phyloP scores from a whole-genome alignment of 2,329 filamentous ascomycete species.

The Sporothrix curviconia region DNA sequence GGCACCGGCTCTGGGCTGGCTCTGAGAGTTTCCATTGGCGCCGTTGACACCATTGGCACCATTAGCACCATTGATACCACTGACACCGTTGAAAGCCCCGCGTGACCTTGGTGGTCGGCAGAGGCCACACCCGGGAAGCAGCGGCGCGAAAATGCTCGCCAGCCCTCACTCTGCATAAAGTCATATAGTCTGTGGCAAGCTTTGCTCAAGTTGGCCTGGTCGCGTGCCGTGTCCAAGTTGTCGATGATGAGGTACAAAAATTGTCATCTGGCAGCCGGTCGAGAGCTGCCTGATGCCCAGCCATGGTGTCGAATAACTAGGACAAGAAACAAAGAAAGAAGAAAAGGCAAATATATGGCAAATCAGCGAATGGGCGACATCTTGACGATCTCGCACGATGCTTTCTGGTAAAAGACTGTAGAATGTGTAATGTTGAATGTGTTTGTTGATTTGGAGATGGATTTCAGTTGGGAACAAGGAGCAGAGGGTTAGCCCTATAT shows the following conservation, averaged over 20 bases:
- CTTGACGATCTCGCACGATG: no score
- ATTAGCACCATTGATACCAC: not conserved
- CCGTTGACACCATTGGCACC: not conserved
- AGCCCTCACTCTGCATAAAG: slow-evolving; percentile 37
- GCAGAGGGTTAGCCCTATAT: no score
- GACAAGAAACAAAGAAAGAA: not conserved
- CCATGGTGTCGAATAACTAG: not conserved
- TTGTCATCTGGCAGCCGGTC: slow-evolving; percentile 42
- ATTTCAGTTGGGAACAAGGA: no score
- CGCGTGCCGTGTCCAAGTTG: slow-evolving; percentile 42
- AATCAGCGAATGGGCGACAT: not conserved
- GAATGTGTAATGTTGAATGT: no score
- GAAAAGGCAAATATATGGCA: no score
- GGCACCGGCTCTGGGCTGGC: no score
- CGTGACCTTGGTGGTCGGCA: not conserved
- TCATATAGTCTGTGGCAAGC: slow-evolving; percentile 34
- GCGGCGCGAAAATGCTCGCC: slow-evolving; percentile 42
- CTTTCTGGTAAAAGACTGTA: no score
- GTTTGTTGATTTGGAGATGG: no score
- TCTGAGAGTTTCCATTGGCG: slow-evolving; percentile 5
- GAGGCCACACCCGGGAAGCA: slow-evolving; percentile 29
- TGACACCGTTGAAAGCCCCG: not conserved
- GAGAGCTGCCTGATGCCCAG: slow-evolving; percentile 23
- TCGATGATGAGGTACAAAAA: slow-evolving; percentile 43
- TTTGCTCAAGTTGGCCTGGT: slow-evolving; percentile 37